These are phyloP conservation scores for Crithidia expoeki DNA, from an alignment of 208 protist genomes.

Conservation along the genomic window DNA sequence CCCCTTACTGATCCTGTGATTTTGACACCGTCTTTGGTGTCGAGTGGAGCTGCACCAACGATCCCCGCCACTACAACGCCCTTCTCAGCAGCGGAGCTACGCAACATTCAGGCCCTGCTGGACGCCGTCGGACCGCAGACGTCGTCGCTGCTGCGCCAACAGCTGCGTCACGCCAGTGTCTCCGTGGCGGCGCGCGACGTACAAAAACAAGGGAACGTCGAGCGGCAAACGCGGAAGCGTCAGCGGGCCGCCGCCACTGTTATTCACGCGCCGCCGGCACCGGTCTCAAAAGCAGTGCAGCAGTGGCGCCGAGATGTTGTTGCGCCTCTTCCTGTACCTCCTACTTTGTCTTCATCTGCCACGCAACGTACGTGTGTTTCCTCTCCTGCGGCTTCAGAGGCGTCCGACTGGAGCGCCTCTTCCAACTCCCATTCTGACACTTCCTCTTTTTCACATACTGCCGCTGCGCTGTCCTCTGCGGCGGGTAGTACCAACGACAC, in stretches of 20 bases:
- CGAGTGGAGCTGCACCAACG: no score
- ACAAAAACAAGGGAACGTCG: constrained; percentile 12
- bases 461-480: neutral
- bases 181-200: constrained; percentile 26
- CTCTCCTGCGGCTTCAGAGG: neutral
- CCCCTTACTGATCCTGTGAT: neutral
- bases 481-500: neutral
- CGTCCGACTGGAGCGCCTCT: neutral
- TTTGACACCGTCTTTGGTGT: no score
- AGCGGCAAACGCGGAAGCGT: constrained; percentile 34
- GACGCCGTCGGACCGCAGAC: constrained; percentile 42
- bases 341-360: no score
- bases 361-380: no score
- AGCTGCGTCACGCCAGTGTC: constrained; percentile 36
- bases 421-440: neutral
- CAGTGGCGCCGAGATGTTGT: neutral
- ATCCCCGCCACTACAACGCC: neutral
- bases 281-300: neutral
- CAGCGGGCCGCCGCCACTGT: constrained; percentile 8
- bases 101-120: constrained; percentile 61
- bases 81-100: constrained; percentile 51
- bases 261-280: neutral
- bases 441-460: no score
- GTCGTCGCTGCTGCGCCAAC: constrained; percentile 35
- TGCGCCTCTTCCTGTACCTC: neutral